Base-by-base conservation (phyloP, 306 rosid species). In the Cucurbita argyrosperma region DNA sequence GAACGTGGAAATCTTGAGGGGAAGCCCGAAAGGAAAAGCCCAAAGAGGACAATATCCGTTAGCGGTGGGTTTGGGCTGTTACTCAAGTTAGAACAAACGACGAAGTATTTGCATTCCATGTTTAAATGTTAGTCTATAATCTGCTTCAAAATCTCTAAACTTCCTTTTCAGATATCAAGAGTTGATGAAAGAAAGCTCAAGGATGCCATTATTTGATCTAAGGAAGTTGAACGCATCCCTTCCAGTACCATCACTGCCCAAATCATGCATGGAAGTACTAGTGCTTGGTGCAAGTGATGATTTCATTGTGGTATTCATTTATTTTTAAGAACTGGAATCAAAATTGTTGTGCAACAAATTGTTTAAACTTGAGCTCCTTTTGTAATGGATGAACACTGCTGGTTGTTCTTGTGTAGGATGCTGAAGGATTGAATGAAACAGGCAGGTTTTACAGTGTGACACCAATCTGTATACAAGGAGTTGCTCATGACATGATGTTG, bases 401-500 rank as follows among this genome's bases (percentile, higher is more conserved):
- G 51, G 1, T 43, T 16, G 12, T 62, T 19, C 11, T 62, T 19
- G 47, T 51, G 39, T 72, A 90, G 96, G 96, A 92, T 76, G 78
- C 69, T 16, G 85, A 83, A 56, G 96, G 98, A 50, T 88, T 90
- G 8, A 79, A 77, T 18, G 96, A 88, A 87, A 92, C 95, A 40
- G 95, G 90, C 45, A 46, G 66, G 35, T 92, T 92, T 83, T 92
- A 85, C 77, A 85, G 82, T 3, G 87, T 87, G 78, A 53, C 85
- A 21, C 95, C 96, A 0, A 71, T 84, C 16, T 65, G 82, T 71
- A 67, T 90, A 50, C 87, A 88, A 76, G 92, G 80, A 35, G 81
- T 82, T 80, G 96, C 95, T 26, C 96, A 92, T 78, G 96, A 92
- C 82, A 88, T 92, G 87, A 90, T 92, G 98, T 80, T 85, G 86